Conservation (phyloP, 2,329 filamentous ascomycete genomes). For the Rutstroemia sp. region DNA sequence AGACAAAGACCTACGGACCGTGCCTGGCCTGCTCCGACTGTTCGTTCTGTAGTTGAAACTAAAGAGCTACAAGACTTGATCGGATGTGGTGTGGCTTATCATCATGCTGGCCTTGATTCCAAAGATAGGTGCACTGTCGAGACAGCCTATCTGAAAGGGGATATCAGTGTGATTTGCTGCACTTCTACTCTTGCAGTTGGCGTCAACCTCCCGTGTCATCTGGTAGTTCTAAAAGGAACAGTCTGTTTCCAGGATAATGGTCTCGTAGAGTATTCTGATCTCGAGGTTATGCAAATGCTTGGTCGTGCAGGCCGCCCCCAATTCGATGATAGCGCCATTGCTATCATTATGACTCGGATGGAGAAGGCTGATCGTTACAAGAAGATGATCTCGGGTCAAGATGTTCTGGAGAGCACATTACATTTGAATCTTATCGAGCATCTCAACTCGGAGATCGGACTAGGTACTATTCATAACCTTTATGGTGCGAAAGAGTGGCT, state of each 20-base stretch:
- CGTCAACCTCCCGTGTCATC: slow-evolving; percentile 75
- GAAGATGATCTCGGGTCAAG: slow-evolving; percentile 63
- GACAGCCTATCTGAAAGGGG: slow-evolving; percentile 57
- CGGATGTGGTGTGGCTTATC: slow-evolving; percentile 62
- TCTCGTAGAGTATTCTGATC: slow-evolving; percentile 65
- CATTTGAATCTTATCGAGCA: slow-evolving; percentile 77
- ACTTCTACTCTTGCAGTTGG: slow-evolving; percentile 81
- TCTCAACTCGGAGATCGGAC: slow-evolving; percentile 73
- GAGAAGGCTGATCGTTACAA: slow-evolving; percentile 60
- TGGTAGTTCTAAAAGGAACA: slow-evolving; percentile 78
- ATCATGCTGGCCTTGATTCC: slow-evolving; percentile 67
- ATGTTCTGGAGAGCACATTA: slow-evolving; percentile 69
- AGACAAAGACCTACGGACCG: slow-evolving; percentile 42
- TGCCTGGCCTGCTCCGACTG: slow-evolving; percentile 55
- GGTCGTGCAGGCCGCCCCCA: slow-evolving; percentile 78
- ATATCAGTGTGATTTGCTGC: slow-evolving; percentile 77
- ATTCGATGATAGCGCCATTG: slow-evolving; percentile 68
- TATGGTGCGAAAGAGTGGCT: slow-evolving; percentile 67
- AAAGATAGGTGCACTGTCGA: slow-evolving; percentile 62
- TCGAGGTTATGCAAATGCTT: slow-evolving; percentile 88
- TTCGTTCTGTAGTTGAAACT: slow-evolving; percentile 44
- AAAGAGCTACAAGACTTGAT: slow-evolving; percentile 49
- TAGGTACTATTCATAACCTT: slow-evolving; percentile 62
- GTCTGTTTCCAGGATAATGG: slow-evolving; percentile 54
- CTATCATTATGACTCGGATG: slow-evolving; percentile 71